A percentile compares a stretch with the other conserved stretches of the same genome.
Conservation (phyloP, 2,329 filamentous ascomycete genomes). For the Aspergillus flavus region DNA sequence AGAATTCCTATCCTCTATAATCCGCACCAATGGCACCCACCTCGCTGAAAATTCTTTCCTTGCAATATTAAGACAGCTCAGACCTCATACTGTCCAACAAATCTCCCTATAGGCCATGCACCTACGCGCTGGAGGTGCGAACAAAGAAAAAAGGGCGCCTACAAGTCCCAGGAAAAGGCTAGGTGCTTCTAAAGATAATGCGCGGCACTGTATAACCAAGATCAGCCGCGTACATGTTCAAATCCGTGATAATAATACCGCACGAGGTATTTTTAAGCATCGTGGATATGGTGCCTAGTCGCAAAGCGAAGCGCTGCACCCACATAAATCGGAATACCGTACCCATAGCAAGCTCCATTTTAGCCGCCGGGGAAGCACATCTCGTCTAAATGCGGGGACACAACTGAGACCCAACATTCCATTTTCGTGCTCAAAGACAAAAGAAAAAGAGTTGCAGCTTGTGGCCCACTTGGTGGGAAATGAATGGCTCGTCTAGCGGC, state of each 20-base stretch:
- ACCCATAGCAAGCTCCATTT: neutral
- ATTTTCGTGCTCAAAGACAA: neutral
- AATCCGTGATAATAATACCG: neutral
- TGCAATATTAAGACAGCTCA: neutral
- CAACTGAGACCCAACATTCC: neutral
- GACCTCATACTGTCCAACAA: neutral
- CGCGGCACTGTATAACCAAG: neutral
- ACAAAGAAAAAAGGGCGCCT: neutral
- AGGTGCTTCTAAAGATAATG: neutral
- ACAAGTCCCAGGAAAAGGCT: neutral
- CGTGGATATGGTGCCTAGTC: neutral
- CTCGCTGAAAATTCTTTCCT: neutral
- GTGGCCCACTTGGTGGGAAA: neutral
- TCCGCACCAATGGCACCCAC: neutral
- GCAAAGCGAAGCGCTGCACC: neutral
- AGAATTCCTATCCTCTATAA: neutral
- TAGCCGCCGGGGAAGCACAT: neutral
- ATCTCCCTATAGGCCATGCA: neutral
- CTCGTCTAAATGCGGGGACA: neutral
- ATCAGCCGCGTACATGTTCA: neutral
- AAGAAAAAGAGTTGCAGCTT: neutral
- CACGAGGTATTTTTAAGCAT: slow-evolving; percentile 1
- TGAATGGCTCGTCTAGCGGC: neutral
- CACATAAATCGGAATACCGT: neutral
- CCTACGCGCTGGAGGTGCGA: neutral